Conservation (phyloP, 768 basidiomycete genomes). For the Pleurotus pulmonarius region DNA sequence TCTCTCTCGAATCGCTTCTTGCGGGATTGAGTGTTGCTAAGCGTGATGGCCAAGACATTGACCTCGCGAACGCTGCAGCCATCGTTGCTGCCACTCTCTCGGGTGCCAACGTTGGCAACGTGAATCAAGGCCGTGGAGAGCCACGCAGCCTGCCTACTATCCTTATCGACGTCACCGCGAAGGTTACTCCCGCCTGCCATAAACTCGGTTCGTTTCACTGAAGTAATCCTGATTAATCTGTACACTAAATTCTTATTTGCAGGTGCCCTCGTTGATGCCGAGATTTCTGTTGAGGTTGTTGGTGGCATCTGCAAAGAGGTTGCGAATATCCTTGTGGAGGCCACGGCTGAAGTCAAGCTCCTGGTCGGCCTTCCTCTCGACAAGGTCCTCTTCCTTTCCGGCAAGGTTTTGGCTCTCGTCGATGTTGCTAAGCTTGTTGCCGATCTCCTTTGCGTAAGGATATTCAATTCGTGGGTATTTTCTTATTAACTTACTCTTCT, state of each 20-base stretch:
- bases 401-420: conserved; percentile 11
- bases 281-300: conserved; percentile 13
- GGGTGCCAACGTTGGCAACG: background rate
- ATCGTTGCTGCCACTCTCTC: too few species aligned
- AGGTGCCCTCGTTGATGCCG: conserved; percentile 14
- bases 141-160: conserved; percentile 13
- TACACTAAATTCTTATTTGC: background rate
- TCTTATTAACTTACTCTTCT: too few species aligned
- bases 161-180: conserved; percentile 6
- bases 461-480: too few species aligned
- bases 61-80: too few species aligned
- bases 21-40: too few species aligned
- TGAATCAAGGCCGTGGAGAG: background rate
- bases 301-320: conserved; percentile 15
- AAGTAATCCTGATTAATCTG: too few species aligned
- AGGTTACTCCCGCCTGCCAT: conserved; percentile 11
- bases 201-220: conserved; percentile 17
- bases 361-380: conserved; percentile 14
- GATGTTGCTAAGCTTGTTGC: conserved; percentile 14
- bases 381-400: conserved; percentile 9
- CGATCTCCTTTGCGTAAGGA: conserved; percentile 17
- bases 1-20: too few species aligned
- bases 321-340: conserved; percentile 10
- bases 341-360: conserved; percentile 13
- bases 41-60: too few species aligned